Base-by-base conservation (phyloP, 345 rosid species). In the Pelargonium nanum region DNA sequence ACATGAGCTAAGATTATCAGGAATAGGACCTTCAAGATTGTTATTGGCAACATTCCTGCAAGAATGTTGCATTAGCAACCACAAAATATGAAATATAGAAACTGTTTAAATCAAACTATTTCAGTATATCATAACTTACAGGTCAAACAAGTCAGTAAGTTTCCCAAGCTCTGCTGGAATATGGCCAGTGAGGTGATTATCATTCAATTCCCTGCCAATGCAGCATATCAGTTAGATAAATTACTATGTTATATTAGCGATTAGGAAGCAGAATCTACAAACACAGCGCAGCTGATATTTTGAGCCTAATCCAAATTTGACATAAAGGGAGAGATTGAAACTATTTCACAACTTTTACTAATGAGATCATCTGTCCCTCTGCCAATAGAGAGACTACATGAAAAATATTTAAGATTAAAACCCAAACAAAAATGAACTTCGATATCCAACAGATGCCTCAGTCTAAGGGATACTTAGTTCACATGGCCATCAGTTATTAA, bases 91-190 rank as follows among this genome's bases (percentile, higher is more conserved):
- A 24, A 24, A 44, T 19, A 2, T 48, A 19, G 32, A 8, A 5
- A 22, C 48, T 40, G 48, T 17, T 40, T 17, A 40, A 40, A 40
- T 17, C 2, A 40, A 40, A 2, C 48, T 40, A 40, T 17, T 40
- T 8, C 19, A 19, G 52, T 24, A 19, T 32, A 51, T 6, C n/a
- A 32, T 23, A 67, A 68, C 91, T 58, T 89, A 93, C 99, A 93
- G 75, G 74, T 93, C 97, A 78, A 74, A 93, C 67, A 93, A 83
- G 56, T 93, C 97, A 7, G 97, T 93, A 19, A 93, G 91, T 78
- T 87, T 85, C 69, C 99, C 99, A 32, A 93, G 96, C 80, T 87
- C 97, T 25, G 96, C 77, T 57, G 99, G 94, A 52, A 93, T 83
- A 52, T 50, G 67, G 17, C 96, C 96, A 0, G 88, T 68, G 34